These are phyloP conservation scores for Trichosporon inkin DNA, from an alignment of 1,284 basidiomycete genomes.

Conservation along the genomic window DNA sequence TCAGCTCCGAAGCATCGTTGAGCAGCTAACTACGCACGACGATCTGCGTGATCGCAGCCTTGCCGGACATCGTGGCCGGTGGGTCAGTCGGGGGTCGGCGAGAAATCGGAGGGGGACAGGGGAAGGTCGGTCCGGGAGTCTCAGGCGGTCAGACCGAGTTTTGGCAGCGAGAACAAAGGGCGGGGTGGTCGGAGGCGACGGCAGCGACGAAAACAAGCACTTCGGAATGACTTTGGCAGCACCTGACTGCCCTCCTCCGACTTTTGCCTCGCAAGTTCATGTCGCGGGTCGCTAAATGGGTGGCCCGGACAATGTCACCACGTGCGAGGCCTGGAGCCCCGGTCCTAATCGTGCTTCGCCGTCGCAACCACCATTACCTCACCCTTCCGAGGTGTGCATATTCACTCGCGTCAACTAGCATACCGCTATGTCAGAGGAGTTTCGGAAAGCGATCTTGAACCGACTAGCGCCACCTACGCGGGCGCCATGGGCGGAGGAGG, in stretches of 20 bases:
- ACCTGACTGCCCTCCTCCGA: no score
- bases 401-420: neutral
- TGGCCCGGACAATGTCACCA: neutral
- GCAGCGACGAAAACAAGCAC: no score
- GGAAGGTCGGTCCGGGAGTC: neutral
- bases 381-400: neutral
- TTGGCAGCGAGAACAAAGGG: no score
- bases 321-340: neutral
- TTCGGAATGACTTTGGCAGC: no score
- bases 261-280: constrained; percentile 6
- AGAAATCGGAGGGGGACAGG: neutral
- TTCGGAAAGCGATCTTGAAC: constrained; percentile 44
- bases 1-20: neutral
- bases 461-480: constrained; percentile 42
- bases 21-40: constrained; percentile 14
- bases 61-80: constrained; percentile 19
- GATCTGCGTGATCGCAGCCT: constrained; percentile 22
- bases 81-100: neutral
- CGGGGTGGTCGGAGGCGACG: no score
- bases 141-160: neutral
- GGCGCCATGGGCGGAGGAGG: constrained; percentile 47
- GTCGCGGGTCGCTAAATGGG: neutral
- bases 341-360: no score
- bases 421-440: constrained; percentile 44
- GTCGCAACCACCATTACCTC: no score